Base-by-base conservation (phyloP, 2,329 filamentous ascomycete genomes). In the Colletotrichum zoysiae region DNA sequence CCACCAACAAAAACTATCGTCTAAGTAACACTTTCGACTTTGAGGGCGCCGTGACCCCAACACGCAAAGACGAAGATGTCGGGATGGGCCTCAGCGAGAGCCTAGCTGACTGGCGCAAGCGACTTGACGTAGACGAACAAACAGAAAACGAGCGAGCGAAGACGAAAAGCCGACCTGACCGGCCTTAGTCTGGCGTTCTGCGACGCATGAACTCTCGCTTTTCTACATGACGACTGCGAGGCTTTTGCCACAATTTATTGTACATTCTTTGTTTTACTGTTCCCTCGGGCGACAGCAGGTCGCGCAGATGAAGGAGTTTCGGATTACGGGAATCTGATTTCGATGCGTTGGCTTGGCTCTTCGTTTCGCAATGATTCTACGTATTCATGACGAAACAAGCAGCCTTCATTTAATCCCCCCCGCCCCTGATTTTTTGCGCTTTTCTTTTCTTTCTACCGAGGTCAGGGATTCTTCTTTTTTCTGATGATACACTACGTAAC, bases 1-100 rank as follows among this genome's bases (percentile, higher is more conserved):
- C 92, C 50, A 97, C 95, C 16, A 98, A 95, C 84, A 96, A 97
- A 82, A 97, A 94, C 78, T 98, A 98, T 81, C 92, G 96, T 33
- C 85, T 98, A 56, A 97, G 94, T 81, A 95, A 92, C 78, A 91
- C 93, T 63, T 97, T 97, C 77, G 95, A 98, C 79, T 95, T 97
- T 76, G 95, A 97, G 68, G 58, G 67, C 26, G 66, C 67, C 46
- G 72, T 59, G 6, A 68, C 67, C 30, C 73, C 76, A 8, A 74
- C 72, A 3, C 86, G 84, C 74, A 84, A 84, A 62, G 82, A 84
- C 26, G 85, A 86, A 50, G 85, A 87, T 9, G 79, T 78, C 42
- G 81, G 76, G 12, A 77, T 85, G 18, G 89, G 86, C 33, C 84
- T 94, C 75, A 94, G 89, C 77, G 91, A 92, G 78, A 94, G 90